Conservation (phyloP, 495 filamentous ascomycete species). For the Daldinia concentrica region DNA sequence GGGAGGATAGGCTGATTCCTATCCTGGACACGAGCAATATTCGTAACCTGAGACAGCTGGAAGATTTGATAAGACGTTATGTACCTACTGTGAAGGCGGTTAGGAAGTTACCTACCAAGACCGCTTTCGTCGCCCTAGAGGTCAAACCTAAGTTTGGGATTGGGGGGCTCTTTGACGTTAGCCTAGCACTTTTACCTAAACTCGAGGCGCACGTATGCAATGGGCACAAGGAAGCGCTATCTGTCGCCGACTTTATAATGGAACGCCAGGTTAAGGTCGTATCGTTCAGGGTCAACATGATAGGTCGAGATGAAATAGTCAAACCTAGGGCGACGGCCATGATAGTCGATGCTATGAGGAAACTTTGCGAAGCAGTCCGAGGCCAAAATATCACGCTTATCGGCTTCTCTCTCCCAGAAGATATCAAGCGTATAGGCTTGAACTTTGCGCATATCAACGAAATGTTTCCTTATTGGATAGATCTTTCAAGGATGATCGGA, state of each 20-base stretch:
- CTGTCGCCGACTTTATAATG: background rate
- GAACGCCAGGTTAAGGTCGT: background rate
- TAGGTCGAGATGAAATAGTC: background rate
- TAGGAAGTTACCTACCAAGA: background rate
- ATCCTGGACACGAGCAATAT: background rate
- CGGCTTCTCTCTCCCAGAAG: background rate
- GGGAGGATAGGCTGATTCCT: background rate
- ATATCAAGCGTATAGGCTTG: constrained; percentile 7
- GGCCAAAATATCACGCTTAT: constrained; percentile 1
- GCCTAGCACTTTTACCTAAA: constrained; percentile 17
- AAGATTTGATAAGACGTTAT: background rate
- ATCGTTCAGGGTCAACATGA: constrained; percentile 2
- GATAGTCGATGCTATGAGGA: background rate
- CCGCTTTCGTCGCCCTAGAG: constrained; percentile 15
- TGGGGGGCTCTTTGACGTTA: background rate
- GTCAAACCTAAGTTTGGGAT: background rate
- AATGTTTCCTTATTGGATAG: constrained; percentile 16
- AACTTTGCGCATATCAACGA: background rate
- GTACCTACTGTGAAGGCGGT: constrained; percentile 4
- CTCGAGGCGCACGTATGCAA: background rate
- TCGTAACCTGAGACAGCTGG: background rate
- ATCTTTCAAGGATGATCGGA: constrained; percentile 2
- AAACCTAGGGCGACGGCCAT: background rate
- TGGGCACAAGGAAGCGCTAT: background rate
- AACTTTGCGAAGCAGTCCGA: background rate